A percentile compares a stretch with the other conserved stretches of the same genome.
These are phyloP conservation scores for Leccinum boreale DNA, from an alignment of 768 basidiomycete genomes.

Conservation along the genomic window DNA sequence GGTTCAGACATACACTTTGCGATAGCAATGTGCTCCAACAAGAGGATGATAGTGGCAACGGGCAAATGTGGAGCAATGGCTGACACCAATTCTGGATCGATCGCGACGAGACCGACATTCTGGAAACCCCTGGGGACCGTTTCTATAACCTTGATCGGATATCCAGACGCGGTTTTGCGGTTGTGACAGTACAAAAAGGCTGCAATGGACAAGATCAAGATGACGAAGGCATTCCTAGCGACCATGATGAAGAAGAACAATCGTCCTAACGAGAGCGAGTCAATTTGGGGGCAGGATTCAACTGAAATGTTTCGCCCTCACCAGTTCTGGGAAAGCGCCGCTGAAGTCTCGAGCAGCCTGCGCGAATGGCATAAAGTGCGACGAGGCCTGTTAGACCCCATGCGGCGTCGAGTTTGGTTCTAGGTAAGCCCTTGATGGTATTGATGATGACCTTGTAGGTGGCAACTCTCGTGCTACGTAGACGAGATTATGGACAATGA, in stretches of 20 bases:
- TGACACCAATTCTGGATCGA: conserved; percentile 49
- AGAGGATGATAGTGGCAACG: conserved; percentile 82
- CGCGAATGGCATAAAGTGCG: conserved; percentile 66
- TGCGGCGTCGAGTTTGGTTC: conserved; percentile 77
- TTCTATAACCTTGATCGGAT: conserved; percentile 81
- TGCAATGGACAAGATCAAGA: conserved; percentile 81
- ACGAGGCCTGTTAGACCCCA: conserved; percentile 81
- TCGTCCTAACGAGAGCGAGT: conserved; percentile 43
- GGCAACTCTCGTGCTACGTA: conserved; percentile 71
- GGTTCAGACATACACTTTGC: conserved; percentile 66
- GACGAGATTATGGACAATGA: conserved; percentile 1
- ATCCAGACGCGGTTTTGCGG: conserved; percentile 54
- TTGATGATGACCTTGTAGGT: conserved; percentile 91
- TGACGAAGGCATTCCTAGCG: conserved; percentile 81
- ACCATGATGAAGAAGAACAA: conserved; percentile 77
- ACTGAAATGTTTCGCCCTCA: conserved; percentile 28
- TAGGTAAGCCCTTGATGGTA: conserved; percentile 78
- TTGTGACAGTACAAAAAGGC: conserved; percentile 82
- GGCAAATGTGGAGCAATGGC: conserved; percentile 78
- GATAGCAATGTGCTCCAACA: conserved; percentile 96
- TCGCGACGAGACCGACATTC: conserved; percentile 45
- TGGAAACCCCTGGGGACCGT: conserved; percentile 84
- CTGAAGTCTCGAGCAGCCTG: conserved; percentile 45
- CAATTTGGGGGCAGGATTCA: not conserved
- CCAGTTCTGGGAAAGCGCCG: conserved; percentile 61